These are phyloP conservation scores for Chrysoporthe austroafricana DNA, from an alignment of 2,329 filamentous ascomycete genomes.

Conservation along the genomic window DNA sequence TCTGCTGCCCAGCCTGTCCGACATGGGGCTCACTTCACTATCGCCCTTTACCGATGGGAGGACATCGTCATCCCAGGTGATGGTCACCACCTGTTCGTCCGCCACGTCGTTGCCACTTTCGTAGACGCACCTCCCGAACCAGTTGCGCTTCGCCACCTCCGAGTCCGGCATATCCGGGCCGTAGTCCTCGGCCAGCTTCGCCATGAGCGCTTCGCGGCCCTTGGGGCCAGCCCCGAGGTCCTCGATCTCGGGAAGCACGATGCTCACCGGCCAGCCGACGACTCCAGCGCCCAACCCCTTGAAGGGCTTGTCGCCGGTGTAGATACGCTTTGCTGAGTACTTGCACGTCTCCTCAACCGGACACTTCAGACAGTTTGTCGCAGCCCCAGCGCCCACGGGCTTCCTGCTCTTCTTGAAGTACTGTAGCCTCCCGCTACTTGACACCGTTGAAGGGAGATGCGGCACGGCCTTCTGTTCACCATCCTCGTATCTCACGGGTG, in stretches of 20 bases:
- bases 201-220: slow-evolving; percentile 49
- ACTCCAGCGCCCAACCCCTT: slow-evolving; percentile 66
- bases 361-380: slow-evolving; percentile 88
- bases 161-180: slow-evolving; percentile 50
- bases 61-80: slow-evolving; percentile 81
- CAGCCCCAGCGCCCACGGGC: slow-evolving; percentile 70
- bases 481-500: slow-evolving; percentile 57
- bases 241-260: slow-evolving; percentile 92
- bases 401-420: slow-evolving; percentile 79
- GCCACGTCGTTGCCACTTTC: slow-evolving; percentile 92
- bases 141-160: slow-evolving; percentile 59
- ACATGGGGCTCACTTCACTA: slow-evolving; percentile 8
- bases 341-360: slow-evolving; percentile 74
- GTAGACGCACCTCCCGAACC: slow-evolving; percentile 96
- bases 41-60: slow-evolving; percentile 30
- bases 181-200: slow-evolving; percentile 56
- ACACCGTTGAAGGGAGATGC: slow-evolving; percentile 77
- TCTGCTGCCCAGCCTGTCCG: slow-evolving; percentile 44
- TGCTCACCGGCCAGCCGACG: slow-evolving; percentile 79
- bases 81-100: slow-evolving; percentile 88
- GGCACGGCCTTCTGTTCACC: slow-evolving; percentile 48
- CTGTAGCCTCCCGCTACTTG: slow-evolving; percentile 75
- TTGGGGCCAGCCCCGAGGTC: slow-evolving; percentile 57
- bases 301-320: slow-evolving; percentile 65
- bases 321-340: slow-evolving; percentile 85